Percentiles rank a stretch among this genome's conserved stretches.
Conservation (phyloP, 106 monocot species). For the Dendrobium officinale region DNA sequence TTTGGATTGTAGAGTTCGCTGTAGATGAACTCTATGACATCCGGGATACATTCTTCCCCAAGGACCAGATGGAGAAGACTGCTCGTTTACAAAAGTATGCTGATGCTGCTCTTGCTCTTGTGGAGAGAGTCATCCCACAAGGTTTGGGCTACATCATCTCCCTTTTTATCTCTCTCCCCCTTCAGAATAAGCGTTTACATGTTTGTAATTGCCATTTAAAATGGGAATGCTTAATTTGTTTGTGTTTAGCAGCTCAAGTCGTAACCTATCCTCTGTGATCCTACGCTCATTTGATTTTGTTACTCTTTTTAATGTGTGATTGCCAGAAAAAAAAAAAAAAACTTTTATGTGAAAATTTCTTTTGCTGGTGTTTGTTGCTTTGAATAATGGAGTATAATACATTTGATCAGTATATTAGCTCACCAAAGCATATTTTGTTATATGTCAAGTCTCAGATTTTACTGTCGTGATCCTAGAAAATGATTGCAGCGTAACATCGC, state of each 20-base stretch:
- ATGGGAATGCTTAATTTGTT: not conserved
- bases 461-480: not conserved
- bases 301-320: not conserved
- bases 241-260: not conserved
- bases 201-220: not conserved
- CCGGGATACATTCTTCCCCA: slow-evolving; percentile 75
- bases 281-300: not conserved
- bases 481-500: not conserved
- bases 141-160: slow-evolving; percentile 19
- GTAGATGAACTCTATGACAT: slow-evolving; percentile 67
- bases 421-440: not conserved
- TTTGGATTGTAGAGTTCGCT: slow-evolving; percentile 30
- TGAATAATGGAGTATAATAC: not conserved
- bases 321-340: not conserved
- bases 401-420: not conserved
- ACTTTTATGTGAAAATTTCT: not conserved
- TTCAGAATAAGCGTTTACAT: not conserved
- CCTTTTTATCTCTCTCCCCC: too few species aligned
- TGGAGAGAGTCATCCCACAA: slow-evolving; percentile 49
- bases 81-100: slow-evolving; percentile 42
- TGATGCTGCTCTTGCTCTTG: slow-evolving; percentile 51
- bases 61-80: slow-evolving; percentile 41
- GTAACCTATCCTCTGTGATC: not conserved
- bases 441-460: too few species aligned
- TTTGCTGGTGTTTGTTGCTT: not conserved